Evolutionary conservation across 345 rosid species (phyloP).

Genomic region (Hibiscus mutabilis): DNA sequence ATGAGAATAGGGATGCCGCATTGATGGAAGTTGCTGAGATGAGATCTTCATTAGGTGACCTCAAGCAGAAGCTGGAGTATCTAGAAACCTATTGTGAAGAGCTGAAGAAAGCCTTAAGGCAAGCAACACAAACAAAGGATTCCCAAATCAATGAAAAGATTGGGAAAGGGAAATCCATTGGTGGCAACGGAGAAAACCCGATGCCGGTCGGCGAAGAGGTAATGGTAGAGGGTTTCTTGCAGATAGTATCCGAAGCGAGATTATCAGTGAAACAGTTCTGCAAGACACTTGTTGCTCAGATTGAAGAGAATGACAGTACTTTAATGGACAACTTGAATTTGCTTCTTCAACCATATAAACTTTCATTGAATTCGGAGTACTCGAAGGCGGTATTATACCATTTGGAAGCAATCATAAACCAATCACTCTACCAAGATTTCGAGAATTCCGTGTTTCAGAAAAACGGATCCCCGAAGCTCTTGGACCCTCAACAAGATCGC

Average conservation of each 20-base stretch:
- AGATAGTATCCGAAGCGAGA: conserved; percentile 90
- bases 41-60: conserved; percentile 68
- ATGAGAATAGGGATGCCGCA: conserved; percentile 68
- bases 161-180: conserved; percentile 32
- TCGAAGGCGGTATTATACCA: conserved; percentile 71
- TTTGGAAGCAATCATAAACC: conserved; percentile 75
- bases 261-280: conserved; percentile 89
- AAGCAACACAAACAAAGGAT: conserved; percentile 43
- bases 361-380: conserved; percentile 51
- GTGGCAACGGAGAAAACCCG: conserved; percentile 27
- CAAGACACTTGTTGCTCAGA: conserved; percentile 61
- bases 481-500: conserved; percentile 78
- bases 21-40: conserved; percentile 62
- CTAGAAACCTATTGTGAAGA: conserved; percentile 78
- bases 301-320: conserved; percentile 57
- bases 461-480: conserved; percentile 61
- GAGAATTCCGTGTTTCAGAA: conserved; percentile 76
- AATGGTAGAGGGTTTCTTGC: conserved; percentile 88
- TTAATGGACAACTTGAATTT: conserved; percentile 49
- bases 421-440: conserved; percentile 77
- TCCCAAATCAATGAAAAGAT: conserved; percentile 23
- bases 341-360: conserved; percentile 60
- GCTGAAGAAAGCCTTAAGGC: conserved; percentile 69
- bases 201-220: conserved; percentile 83
- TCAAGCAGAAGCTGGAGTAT: conserved; percentile 72